A percentile compares a stretch with the other conserved stretches of the same genome.
These are phyloP conservation scores for Leucoagaricus sp. DNA, from an alignment of 1,284 basidiomycete species.

Conservation along the genomic window DNA sequence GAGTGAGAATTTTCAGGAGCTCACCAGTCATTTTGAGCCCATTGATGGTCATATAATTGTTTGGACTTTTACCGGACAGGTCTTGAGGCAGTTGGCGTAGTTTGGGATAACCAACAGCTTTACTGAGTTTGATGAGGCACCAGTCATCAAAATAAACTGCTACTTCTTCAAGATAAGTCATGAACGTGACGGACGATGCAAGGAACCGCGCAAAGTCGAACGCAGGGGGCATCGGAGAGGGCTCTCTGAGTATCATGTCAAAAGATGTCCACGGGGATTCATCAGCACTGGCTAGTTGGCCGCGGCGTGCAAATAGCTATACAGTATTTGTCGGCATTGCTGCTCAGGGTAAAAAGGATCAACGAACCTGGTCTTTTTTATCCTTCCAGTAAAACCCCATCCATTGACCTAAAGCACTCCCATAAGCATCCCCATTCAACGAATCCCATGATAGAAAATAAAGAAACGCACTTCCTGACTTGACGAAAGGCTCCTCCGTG, in stretches of 20 bases:
- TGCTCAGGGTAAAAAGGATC: neutral
- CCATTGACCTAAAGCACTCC: slow-evolving; percentile 63
- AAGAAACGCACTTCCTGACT: slow-evolving; percentile 67
- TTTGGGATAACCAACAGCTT: slow-evolving; percentile 61
- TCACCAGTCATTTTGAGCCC: slow-evolving; percentile 67
- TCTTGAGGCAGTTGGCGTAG: slow-evolving; percentile 57
- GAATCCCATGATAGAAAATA: neutral
- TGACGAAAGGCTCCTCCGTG: slow-evolving; percentile 93
- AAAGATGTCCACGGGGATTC: slow-evolving; percentile 81
- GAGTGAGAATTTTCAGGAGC: slow-evolving; percentile 22
- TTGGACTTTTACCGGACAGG: slow-evolving; percentile 48
- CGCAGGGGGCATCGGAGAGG: slow-evolving; percentile 77
- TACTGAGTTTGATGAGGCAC: slow-evolving; percentile 75
- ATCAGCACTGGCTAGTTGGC: slow-evolving; percentile 53
- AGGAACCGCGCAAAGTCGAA: slow-evolving; percentile 92
- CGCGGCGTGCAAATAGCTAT: slow-evolving; percentile 76
- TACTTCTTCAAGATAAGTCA: slow-evolving; percentile 78
- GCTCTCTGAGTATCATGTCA: slow-evolving; percentile 87
- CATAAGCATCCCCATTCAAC: slow-evolving; percentile 10
- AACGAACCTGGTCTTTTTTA: slow-evolving; percentile 74
- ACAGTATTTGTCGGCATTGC: slow-evolving; percentile 28
- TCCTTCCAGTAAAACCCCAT: slow-evolving; percentile 99
- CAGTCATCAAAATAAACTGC: slow-evolving; percentile 81
- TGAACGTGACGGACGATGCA: slow-evolving; percentile 93
- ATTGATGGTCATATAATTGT: slow-evolving; percentile 67